Percentiles rank a stretch among this genome's conserved stretches.
Conservation (phyloP, 106 monocot genomes). For the Dioscorea dumetorum region DNA sequence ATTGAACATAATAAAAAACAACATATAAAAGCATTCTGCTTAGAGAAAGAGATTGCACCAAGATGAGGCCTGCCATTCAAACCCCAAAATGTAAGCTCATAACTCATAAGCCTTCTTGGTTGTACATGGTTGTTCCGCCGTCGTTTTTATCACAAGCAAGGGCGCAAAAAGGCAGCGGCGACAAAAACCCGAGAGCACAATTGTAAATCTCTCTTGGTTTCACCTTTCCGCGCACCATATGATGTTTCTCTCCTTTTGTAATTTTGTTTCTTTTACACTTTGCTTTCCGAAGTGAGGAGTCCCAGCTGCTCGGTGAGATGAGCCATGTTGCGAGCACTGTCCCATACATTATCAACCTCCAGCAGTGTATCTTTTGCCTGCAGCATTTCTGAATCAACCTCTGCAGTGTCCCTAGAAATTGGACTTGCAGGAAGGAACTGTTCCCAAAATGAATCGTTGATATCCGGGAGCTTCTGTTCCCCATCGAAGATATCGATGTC, state of each 20-base stretch:
- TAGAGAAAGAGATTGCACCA: too few relatives aligned
- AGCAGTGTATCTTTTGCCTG: conserved; percentile 18
- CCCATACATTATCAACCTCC: conserved; percentile 15
- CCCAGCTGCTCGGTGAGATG: conserved; percentile 78
- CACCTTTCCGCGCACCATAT: neutral
- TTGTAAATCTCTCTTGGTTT: neutral
- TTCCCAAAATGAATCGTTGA: conserved; percentile 33
- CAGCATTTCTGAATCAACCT: conserved; percentile 25
- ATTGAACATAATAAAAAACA: too few relatives aligned
- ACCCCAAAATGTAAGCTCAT: too few relatives aligned
- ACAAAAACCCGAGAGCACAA: neutral
- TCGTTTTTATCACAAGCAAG: neutral
- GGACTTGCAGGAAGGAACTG: conserved; percentile 22
- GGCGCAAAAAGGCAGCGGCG: neutral
- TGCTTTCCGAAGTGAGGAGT: conserved; percentile 39
- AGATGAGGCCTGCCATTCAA: too few relatives aligned
- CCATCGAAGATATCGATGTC: conserved; percentile 1
- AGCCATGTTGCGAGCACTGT: conserved; percentile 33
- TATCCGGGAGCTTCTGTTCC: conserved; percentile 12
- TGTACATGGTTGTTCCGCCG: too few relatives aligned
- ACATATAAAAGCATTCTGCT: too few relatives aligned
- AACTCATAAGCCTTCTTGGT: too few relatives aligned
- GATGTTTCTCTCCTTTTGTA: neutral
- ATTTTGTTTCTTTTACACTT: neutral
- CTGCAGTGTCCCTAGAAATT: conserved; percentile 21